Base-by-base conservation (phyloP, 768 basidiomycete species). In the Boletus huronensis region DNA sequence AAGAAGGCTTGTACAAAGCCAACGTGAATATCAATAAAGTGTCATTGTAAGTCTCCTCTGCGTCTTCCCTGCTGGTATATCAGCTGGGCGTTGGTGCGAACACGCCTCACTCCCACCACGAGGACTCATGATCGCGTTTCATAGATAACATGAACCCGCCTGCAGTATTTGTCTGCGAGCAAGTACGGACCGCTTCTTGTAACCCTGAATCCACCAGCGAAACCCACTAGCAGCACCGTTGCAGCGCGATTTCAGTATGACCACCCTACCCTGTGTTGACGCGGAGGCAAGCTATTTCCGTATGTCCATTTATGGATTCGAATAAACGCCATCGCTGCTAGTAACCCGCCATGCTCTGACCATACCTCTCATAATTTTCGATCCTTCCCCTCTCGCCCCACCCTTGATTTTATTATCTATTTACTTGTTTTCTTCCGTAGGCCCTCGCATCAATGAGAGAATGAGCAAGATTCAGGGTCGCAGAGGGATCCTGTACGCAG, bases 131-230 rank as follows among this genome's bases (percentile, higher is more conserved):
- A 48, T 50, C 34, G 34, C 42, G 8, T 19, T 23, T 34, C 14
- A n/a, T 64, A 80, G 88, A 90, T 65, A 79, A 79, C 41, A 89
- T 88, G 89, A 90, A 89, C 64, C n/a, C 77, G 80, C 52, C 74
- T 88, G n/a, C 88, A 90, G 62, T 81, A 85, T 58, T 76, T 90
- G 16, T 69, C 82, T 1, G 78, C 80, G 56, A 53, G 72, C 1
- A 67, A 72, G 36, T 78, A 82, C 60, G 87, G 87, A 1, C 82
- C 80, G 0, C 78, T 90, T 6, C 73, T 89, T 25, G 83, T 87
- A 31, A 89, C 89, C 4, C 79, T 90, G 53, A 89, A 89, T 66
- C 81, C 88, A 10, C 87, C 85, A 0, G 32, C 36, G 29, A 79
- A 82, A 48, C 81, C 86, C 11, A 71, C 76, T 11, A 64, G 69